Evolutionary conservation across 768 basidiomycete genomes (phyloP), one percentile per base, ranked within the genome.

Genomic region (Collybia sp.): DNA sequence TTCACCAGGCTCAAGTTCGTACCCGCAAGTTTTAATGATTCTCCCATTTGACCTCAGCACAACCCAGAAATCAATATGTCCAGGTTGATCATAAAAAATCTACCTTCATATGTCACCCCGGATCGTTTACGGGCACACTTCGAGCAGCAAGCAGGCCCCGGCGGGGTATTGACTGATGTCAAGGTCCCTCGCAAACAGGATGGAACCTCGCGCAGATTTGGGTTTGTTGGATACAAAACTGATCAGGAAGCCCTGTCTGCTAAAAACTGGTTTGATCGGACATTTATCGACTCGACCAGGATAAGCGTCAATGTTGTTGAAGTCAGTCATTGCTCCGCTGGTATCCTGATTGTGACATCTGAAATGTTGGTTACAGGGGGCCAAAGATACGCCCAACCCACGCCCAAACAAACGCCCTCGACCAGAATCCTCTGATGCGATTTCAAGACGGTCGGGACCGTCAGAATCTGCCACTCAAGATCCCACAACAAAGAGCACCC

Each of bases 181-280:
- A 89, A 89, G 61, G 75, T 97, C 42, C 80, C 91, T 3, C 72
- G 72, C 19, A 88, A 89, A 62, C 68, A 65, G 0, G 83, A 91
- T 59, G 93, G 92, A 1, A 84, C 83, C 0, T 84, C 87, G 0
- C 74, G 96, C 6, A 75, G 89, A 30, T 94, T 99, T 61, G 96
- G 88, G 0, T 99, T 98, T 58, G 73, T 95, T 8, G 96, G 96
- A 0, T 97, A 83, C 73, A 92, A 88, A 66, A 78, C 83, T 0
- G 73, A 84, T 25, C 69, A 76, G 20, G 88, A 96, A 48, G 95
- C 95, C 0, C 46, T 65, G 5, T 71, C 73, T 4, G 93, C 89
- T 0, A 79, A 77, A 59, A 77, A 83, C 31, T 98, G 88, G 86
- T 94, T 88, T 53, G 81, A 94, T 62, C 73, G 77, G 17, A 88